These are phyloP conservation scores for Berberis vulgaris DNA, from an alignment of 164 flowering plant species.

Conservation along the genomic window DNA sequence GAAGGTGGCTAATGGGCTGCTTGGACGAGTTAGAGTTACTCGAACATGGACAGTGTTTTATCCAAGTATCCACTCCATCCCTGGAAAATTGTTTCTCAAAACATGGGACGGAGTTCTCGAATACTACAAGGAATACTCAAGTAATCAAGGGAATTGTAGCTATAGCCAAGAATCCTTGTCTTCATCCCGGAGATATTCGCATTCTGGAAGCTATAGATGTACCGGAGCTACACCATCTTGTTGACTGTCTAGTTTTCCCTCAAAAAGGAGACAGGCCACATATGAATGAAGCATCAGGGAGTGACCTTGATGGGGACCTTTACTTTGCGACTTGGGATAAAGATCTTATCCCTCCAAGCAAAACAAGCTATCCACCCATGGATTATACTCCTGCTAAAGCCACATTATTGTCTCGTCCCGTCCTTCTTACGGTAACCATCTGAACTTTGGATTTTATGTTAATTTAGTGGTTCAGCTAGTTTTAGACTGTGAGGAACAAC, in stretches of 20 bases:
- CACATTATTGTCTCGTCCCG: too few relatives aligned
- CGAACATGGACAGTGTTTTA: slow-evolving; percentile 84
- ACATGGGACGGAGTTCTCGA: slow-evolving; percentile 63
- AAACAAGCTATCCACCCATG: too few relatives aligned
- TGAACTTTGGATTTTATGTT: too few relatives aligned
- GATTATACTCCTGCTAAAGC: too few relatives aligned
- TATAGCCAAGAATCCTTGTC: slow-evolving; percentile 90
- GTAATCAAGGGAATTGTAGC: slow-evolving; percentile 63
- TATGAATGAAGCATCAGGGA: too few relatives aligned
- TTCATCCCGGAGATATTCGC: slow-evolving; percentile 93
- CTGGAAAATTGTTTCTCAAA: slow-evolving; percentile 60
- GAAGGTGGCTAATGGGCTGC: slow-evolving; percentile 94
- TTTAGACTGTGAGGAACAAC: too few relatives aligned
- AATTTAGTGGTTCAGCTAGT: too few relatives aligned
- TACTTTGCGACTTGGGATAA: too few relatives aligned
- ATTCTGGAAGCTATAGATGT: slow-evolving; percentile 83
- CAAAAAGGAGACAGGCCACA: slow-evolving; percentile 30
- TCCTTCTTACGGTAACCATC: too few relatives aligned
- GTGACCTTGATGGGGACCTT: too few relatives aligned
- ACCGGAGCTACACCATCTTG: slow-evolving; percentile 69
- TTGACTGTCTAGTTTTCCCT: slow-evolving; percentile 87
- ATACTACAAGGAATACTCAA: slow-evolving; percentile 29
- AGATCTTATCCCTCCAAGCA: too few relatives aligned
- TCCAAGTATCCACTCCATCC: slow-evolving; percentile 76
- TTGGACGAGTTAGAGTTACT: slow-evolving; percentile 83